Base-by-base conservation (phyloP, 345 rosid species). In the Cardiospermum halicacabum region DNA sequence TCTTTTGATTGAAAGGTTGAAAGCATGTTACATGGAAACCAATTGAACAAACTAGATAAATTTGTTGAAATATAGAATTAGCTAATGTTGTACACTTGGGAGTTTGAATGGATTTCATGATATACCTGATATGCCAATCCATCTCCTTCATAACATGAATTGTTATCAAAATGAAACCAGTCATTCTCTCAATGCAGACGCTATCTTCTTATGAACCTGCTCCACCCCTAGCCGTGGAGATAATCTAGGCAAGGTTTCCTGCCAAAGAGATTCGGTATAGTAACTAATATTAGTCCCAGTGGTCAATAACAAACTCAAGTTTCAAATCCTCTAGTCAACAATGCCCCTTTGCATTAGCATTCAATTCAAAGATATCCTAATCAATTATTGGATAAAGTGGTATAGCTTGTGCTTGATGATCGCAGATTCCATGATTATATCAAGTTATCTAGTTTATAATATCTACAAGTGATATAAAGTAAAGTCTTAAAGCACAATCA, bases 151-250 rank as follows among this genome's bases (percentile, higher is more conserved):
- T 51, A 30, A 43, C 31, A 64, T 53, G 49, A 49, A 32, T 66
- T 21, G 32, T 34, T 21, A 37, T 57, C 7, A 66, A 60, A 59
- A 11, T 32, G 50, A 71, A 65, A 28, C 55, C 10, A 24, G 22
- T 69, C 56, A 75, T 73, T 81, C 71, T 64, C 83, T 76, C 67
- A 84, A 81, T 16, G 85, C 86, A 75, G 89, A 79, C 0, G 85
- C 82, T 72, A 89, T 77, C 89, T 86, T 89, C 83, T 88, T 86
- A 60, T 86, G 91, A 56, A 92, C 45, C 62, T 79, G 78, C 69
- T 88, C 89, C 66, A 84, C 89, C 61, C 87, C 80, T 48, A 81
- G 76, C 55, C 87, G 87, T 31, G 96, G 93, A 47, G 96, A 86
- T 69, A 85, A 67, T 73, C 85, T 73, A 0, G 93, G 93, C 58